Percentiles rank a stretch among this genome's conserved stretches.
These are phyloP conservation scores for Tephrocybe sp. DNA, from an alignment of 768 basidiomycete genomes.

Conservation along the genomic window DNA sequence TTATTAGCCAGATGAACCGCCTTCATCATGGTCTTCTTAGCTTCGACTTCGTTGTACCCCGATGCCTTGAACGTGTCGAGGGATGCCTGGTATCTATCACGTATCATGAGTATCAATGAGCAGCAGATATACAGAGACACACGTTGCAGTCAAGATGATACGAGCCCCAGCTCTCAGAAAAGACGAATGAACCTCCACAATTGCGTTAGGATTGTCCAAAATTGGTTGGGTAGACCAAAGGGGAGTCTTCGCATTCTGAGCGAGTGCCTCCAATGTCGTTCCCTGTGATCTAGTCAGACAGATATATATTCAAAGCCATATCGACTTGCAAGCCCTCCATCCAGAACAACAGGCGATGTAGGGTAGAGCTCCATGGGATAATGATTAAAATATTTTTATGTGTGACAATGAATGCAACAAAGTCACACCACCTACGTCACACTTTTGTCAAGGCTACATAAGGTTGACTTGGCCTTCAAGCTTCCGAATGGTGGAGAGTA, in stretches of 20 bases:
- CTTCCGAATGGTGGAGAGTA: not conserved
- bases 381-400: too few relatives aligned
- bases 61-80: slow-evolving; percentile 51
- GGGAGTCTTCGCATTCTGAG: slow-evolving; percentile 48
- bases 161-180: slow-evolving; percentile 68
- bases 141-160: slow-evolving; percentile 74
- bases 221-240: slow-evolving; percentile 75
- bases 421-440: too few relatives aligned
- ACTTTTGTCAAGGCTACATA: too few relatives aligned
- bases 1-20: slow-evolving; percentile 51
- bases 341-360: slow-evolving; percentile 29
- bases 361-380: slow-evolving; percentile 10
- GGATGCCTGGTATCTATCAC: slow-evolving; percentile 65
- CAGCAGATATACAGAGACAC: slow-evolving; percentile 9
- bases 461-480: too few relatives aligned
- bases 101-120: not conserved
- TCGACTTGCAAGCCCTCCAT: slow-evolving; percentile 47
- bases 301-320: not conserved
- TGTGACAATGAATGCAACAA: too few relatives aligned
- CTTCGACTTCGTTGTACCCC: slow-evolving; percentile 45
- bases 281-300: slow-evolving; percentile 42
- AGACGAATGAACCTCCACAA: slow-evolving; percentile 58
- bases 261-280: slow-evolving; percentile 55
- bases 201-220: slow-evolving; percentile 47
- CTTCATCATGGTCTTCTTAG: slow-evolving; percentile 48